Base-by-base conservation (phyloP, 228 moss, liverwort and hornwort species). In the Sphagnum magellanicum region DNA sequence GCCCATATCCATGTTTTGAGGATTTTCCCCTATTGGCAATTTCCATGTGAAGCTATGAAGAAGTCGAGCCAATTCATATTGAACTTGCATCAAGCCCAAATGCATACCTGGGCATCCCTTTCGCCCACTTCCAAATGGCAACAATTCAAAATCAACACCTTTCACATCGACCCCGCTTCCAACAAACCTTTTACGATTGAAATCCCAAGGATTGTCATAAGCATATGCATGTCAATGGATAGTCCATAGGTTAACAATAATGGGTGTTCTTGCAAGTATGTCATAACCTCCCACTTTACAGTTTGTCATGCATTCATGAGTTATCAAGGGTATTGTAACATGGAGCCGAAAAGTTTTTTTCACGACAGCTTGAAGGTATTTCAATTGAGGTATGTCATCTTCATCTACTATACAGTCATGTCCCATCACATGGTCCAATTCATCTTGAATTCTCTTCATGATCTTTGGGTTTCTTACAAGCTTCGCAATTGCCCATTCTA, bases 371-470 rank as follows among this genome's bases (percentile, higher is more conserved):
- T 70, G 59, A 5, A 70, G 47, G 49, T 70, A 70, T 9, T 10
- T 10, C 11, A 70, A 49, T 8, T 50, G 16, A 13, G 70, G 61
- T 5, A 70, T 16, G 59, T 70, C 70, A 1, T 16, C 57, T 51
- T 70, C 70, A 4, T 5, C 50, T 3, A 70, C 68, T 53, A 68
- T 11, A 9, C 52, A 7, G 1, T 68, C 52, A 8, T 16, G 14
- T 5, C 68, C 68, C 10, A 68, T 6, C 13, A 68, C 68, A 8
- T n/a, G 6, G 47, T 53, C 68, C 68, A 68, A 53, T 52, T 68
- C 68, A 8, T 52, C 15, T 52, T 68, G 52, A 51, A 58, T 0
- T 55, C 1, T 68, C 52, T 58, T 51, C 52, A 68, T 4, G 3
- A 16, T 14, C 6, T 68, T 51, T 6, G 68, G 68, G 16, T 68